These are phyloP conservation scores for Linum trigynum DNA, from an alignment of 345 rosid genomes.

Conservation along the genomic window DNA sequence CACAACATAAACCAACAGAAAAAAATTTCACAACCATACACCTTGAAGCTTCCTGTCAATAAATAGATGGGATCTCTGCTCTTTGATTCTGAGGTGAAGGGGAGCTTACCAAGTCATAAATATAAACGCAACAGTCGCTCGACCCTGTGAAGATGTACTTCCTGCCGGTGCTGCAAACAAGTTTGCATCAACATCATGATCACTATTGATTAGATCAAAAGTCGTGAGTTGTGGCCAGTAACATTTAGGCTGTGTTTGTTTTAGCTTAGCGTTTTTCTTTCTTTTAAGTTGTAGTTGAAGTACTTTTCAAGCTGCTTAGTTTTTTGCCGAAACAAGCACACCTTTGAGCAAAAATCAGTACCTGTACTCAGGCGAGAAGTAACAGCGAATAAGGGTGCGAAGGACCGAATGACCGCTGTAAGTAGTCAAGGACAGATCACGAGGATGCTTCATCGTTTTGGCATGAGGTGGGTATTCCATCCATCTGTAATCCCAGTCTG, in stretches of 20 bases:
- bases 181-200: not conserved
- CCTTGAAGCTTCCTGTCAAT: not conserved
- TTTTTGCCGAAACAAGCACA: too few species aligned
- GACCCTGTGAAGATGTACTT: slow-evolving; percentile 65
- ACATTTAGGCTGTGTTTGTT: too few species aligned
- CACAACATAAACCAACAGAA: not conserved
- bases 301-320: too few species aligned
- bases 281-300: too few species aligned
- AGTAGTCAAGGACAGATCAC: slow-evolving; percentile 51
- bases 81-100: not conserved
- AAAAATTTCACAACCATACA: not conserved
- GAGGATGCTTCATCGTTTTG: slow-evolving; percentile 37
- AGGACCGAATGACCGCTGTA: slow-evolving; percentile 56
- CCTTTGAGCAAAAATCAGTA: slow-evolving; percentile 10
- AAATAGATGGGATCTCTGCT: not conserved
- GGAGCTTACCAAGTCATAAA: slow-evolving; percentile 50
- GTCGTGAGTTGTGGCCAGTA: not conserved
- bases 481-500: slow-evolving; percentile 51
- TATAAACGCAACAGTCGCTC: slow-evolving; percentile 33
- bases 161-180: slow-evolving; percentile 51
- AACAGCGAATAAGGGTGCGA: slow-evolving; percentile 53
- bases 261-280: too few species aligned
- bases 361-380: slow-evolving; percentile 64
- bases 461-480: slow-evolving; percentile 45
- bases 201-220: not conserved